Evolutionary conservation across 441 rosid genomes (phyloP), one percentile per base, ranked within the genome.

Genomic region (Gossypium lobatum): DNA sequence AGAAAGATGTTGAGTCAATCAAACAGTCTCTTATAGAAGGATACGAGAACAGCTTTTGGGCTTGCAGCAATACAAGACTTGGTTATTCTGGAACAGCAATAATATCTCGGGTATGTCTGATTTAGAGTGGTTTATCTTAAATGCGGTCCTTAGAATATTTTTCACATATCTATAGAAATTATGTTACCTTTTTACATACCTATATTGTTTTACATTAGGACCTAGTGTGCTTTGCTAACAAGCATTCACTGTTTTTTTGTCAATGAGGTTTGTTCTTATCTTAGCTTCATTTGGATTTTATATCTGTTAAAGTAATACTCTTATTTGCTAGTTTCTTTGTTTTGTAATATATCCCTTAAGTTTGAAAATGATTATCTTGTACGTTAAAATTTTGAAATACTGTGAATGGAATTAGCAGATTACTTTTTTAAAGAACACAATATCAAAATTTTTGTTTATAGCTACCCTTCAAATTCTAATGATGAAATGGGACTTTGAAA

Each of bases 21-120:
- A 87, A 85, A 82, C 82, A 85, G n/a, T 57, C 76, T 78, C 90
- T 95, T 46, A 75, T 91, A 76, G 85, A 87, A 58, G 98, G 98
- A 34, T 93, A 93, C 61, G 87, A 85, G 62, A 89, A 85, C 83
- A 88, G 91, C 85, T 95, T 86, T 81, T 95, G 98, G 98, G 86
- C 96, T 17, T 95, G 98, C 63, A 93, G 99, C 75, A 83, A 75
- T 72, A 73, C 96, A 20, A 93, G 88, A 84, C 98, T 95, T 79
- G 99, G 98, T 80, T 95, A 95, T 86, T 89, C 99, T 73, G 99
- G 99, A 71, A 86, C 98, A 45, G 95, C 98, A 10, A 86, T 95
- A 52, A 79, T 95, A 78, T 95, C 99, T 76, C 87, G 97, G 91
- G 99, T 95, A 93, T 71, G 79, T 71, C 42, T 63, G 46, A 71